Percentiles rank a stretch among this genome's conserved stretches.
Conservation (phyloP, 257 asterid species). For the Ballota nigra region DNA sequence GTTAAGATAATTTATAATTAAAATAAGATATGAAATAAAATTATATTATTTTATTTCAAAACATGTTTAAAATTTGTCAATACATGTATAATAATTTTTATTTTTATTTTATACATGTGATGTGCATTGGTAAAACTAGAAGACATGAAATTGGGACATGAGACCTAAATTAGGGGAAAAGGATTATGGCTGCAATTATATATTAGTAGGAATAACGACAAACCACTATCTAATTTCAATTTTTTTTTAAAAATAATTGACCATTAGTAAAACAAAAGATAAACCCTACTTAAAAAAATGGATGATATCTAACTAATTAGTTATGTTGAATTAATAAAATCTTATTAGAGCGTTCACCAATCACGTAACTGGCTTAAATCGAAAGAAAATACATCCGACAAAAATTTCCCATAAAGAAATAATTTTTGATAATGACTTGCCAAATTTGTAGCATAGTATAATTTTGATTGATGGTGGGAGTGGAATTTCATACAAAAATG, state of each 20-base stretch:
- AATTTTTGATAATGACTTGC: constrained; percentile 24
- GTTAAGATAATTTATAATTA: no score
- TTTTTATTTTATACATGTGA: no score
- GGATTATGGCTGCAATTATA: background rate
- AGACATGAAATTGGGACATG: background rate
- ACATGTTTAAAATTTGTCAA: no score
- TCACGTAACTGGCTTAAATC: constrained; percentile 12
- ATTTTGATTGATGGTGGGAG: constrained; percentile 26
- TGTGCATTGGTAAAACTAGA: background rate
- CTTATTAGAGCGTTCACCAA: background rate
- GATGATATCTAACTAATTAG: background rate
- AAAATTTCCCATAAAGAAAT: constrained; percentile 16
- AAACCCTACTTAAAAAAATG: background rate
- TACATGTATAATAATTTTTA: no score
- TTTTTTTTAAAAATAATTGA: background rate
- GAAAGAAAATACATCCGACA: constrained; percentile 10
- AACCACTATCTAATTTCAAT: background rate
- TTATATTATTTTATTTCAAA: no score
- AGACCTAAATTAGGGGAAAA: background rate
- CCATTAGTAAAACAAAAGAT: background rate
- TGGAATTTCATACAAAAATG: constrained; percentile 20
- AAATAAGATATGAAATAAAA: background rate
- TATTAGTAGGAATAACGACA: background rate
- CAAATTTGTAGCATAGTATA: constrained; percentile 14
- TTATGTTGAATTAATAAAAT: no score